Base-by-base conservation (phyloP, 306 rosid genomes). In the Astragalus membranaceus region DNA sequence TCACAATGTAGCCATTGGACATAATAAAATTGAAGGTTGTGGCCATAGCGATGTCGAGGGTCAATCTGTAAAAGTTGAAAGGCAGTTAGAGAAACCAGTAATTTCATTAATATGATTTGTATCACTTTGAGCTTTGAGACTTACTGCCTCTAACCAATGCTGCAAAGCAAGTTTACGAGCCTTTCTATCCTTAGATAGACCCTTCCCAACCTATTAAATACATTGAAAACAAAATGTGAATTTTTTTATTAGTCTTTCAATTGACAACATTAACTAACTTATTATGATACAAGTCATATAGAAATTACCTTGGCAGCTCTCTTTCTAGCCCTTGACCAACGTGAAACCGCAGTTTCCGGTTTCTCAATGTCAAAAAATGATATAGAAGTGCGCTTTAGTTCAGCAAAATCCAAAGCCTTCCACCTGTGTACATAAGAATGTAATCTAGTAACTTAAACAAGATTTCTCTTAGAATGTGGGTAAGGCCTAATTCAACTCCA, bases 71-170 rank as follows among this genome's bases (percentile, higher is more conserved):
- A 61, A 50, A 57, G 35, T 55, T 60, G 69, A 51, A 6, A n/a
- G n/a, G 48, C 48, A 59, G 44, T 63, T 70, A 60, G 65, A 65
- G 62, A 77, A 56, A 41, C 64, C 5, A 23, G 11, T 6, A 61
- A 48, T 65, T 42, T 70, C 62, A 42, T 54, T 67, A 10, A 17
- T 61, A 16, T 9, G 42, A 61, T 59, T 55, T 33, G 8, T 13
- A n/a, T n/a, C 42, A 42, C 50, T 43, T 60, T 35, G 30, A 57
- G 59, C 12, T 37, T 44, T 44, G 58, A 11, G 55, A 87, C 95
- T 84, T 87, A 87, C 96, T 64, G 98, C 98, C 81, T 92, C 98
- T 54, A 92, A 85, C 98, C 96, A 89, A 36, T 92, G 98, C 78
- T 89, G 95, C 75, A 92, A 80, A 41, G 98, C 96, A 70, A 92